phyloP scores from a whole-genome alignment of 345 rosid genomes.

The Kernera saxatilis region DNA sequence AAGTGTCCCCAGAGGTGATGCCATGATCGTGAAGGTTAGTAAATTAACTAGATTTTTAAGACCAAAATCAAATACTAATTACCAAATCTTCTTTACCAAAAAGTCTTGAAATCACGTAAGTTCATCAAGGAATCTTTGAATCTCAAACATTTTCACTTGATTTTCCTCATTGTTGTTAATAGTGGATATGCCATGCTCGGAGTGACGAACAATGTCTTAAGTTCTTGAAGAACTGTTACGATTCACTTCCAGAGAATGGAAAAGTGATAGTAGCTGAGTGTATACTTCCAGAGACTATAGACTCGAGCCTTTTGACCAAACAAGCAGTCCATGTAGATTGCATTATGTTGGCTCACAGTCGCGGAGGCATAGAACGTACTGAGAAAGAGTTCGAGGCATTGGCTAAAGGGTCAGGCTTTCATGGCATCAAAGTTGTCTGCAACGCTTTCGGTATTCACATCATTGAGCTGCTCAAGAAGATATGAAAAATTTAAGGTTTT shows the following conservation, averaged over 20 bases:
- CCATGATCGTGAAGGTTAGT: slow-evolving; percentile 83
- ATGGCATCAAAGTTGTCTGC: slow-evolving; percentile 56
- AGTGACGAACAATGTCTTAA: slow-evolving; percentile 66
- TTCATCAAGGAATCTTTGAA: not conserved
- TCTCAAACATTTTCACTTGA: not conserved
- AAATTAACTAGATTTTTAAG: not conserved
- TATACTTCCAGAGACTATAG: slow-evolving; percentile 67
- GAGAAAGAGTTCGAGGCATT: slow-evolving; percentile 65
- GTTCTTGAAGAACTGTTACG: slow-evolving; percentile 65
- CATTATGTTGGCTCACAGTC: slow-evolving; percentile 91
- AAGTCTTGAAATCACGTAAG: not conserved
- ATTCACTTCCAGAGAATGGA: slow-evolving; percentile 65
- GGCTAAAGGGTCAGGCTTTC: slow-evolving; percentile 68
- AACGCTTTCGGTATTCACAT: slow-evolving; percentile 50
- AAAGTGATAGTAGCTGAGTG: slow-evolving; percentile 74
- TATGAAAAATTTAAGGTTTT: no score
- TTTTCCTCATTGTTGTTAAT: not conserved
- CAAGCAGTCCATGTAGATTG: slow-evolving; percentile 56
- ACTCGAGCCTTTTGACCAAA: slow-evolving; percentile 58
- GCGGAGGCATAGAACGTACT: slow-evolving; percentile 89
- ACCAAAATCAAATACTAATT: not conserved
- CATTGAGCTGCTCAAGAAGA: slow-evolving; percentile 67
- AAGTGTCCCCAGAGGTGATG: slow-evolving; percentile 71
- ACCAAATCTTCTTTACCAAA: not conserved
- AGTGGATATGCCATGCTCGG: slow-evolving; percentile 97